Evolutionary conservation across 2,329 filamentous ascomycete genomes (phyloP).

Genomic region (Sarocladiaceae sp.): DNA sequence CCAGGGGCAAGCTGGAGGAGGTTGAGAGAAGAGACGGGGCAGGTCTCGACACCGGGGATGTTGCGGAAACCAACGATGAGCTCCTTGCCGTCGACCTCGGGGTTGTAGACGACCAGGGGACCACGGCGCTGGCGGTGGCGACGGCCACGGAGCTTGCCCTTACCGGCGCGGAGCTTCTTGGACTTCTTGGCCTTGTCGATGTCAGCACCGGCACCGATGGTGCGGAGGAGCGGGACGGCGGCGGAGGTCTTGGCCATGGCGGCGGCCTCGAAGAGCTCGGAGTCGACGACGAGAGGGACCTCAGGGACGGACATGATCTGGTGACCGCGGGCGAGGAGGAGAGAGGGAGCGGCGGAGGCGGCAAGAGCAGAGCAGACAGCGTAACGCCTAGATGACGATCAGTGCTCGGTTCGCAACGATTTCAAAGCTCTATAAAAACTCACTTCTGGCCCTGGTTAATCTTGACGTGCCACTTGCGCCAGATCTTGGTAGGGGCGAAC

Average conservation of each 20-base stretch:
- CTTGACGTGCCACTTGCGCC: slow-evolving; percentile 99
- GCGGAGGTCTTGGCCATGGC: slow-evolving; percentile 84
- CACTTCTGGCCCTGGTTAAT: slow-evolving; percentile 98
- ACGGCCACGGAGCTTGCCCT: slow-evolving; percentile 97
- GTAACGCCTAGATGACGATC: slow-evolving; percentile 56
- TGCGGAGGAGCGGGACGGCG: slow-evolving; percentile 82
- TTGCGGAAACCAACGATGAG: slow-evolving; percentile 96
- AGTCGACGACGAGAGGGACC: slow-evolving; percentile 95
- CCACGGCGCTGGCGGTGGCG: slow-evolving; percentile 97
- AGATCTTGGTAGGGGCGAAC: slow-evolving; percentile 99
- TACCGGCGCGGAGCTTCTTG: slow-evolving; percentile 95
- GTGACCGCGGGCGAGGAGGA: slow-evolving; percentile 96
- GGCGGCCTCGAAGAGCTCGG: slow-evolving; percentile 75
- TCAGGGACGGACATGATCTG: slow-evolving; percentile 87
- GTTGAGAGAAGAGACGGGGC: slow-evolving; percentile 89
- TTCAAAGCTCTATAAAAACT: slow-evolving; percentile 28
- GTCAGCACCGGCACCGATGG: slow-evolving; percentile 84
- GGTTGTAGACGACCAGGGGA: slow-evolving; percentile 96
- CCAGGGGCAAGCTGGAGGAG: slow-evolving; percentile 98
- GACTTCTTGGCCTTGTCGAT: slow-evolving; percentile 94
- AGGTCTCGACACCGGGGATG: slow-evolving; percentile 97
- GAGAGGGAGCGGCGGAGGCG: slow-evolving; percentile 90
- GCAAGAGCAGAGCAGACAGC: slow-evolving; percentile 96
- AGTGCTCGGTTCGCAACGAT: slow-evolving; percentile 32
- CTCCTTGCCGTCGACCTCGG: slow-evolving; percentile 91